Evolutionary conservation across 2,329 filamentous ascomycete species (phyloP), one percentile per base, ranked within the genome.

Genomic region (Pseudogymnoascus sp.): DNA sequence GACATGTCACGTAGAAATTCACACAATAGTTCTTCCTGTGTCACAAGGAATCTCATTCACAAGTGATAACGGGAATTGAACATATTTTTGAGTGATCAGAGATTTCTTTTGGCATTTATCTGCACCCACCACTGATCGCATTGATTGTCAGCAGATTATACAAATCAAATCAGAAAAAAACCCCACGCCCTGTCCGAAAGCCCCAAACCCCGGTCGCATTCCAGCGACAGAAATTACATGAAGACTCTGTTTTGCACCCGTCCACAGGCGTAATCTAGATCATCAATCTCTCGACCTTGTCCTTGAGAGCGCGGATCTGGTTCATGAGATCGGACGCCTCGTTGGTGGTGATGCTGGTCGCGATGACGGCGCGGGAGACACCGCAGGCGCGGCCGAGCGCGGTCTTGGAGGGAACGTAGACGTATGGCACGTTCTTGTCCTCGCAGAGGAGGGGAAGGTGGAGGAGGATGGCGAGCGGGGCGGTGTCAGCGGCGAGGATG

Each of bases 221-320:
- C 49, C 49, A 55, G 49, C 49, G 49, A 55, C 49, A 55, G 49
- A 55, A 55, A 55, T 55, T 55, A 19, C 49, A 55, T 12, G 9
- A 55, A 55, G 49, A 55, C 49, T 55, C 28, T 28, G 28, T 33
- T 11, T 55, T 55, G 28, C 49, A 35, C 28, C 28, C 28, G 5
- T 60, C 35, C 35, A 60, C 19, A 60, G 58, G 58, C 42, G 23
- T 19, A 6, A 28, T 55, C 84, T 88, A 97, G 79, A 97, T 96
- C 81, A 93, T 92, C 69, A 97, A 84, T 71, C 92, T 85, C 84
- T 97, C 93, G 62, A 97, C 90, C 86, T 96, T 95, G 78, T 95
- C 90, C 82, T 93, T 95, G 73, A 97, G 82, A 67, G 87, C 83
- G 71, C 89, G 84, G 77, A 97, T 97, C 82, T 95, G 91, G 72